These are phyloP conservation scores for Eimeria brunetti DNA, from an alignment of 169 alveolate genomes.

Conservation along the genomic window DNA sequence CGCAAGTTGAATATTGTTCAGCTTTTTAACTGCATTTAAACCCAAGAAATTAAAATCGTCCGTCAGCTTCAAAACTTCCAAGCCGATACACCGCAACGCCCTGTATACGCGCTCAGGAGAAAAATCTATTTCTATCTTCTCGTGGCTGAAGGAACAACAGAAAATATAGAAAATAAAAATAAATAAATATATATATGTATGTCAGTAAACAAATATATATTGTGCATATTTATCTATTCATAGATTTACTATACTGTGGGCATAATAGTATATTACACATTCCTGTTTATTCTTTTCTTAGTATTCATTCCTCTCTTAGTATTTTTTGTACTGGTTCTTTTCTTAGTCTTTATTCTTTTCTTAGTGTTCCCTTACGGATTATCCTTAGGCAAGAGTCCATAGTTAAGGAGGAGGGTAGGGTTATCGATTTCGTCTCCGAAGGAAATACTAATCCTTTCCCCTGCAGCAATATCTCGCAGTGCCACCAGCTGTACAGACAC, in stretches of 20 bases:
- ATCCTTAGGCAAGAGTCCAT: not conserved
- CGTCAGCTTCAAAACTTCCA: not conserved
- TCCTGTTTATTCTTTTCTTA: no score
- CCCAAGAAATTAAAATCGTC: conserved; percentile 8
- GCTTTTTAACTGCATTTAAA: not conserved
- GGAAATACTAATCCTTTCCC: not conserved
- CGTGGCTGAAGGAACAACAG: not conserved
- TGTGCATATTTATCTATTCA: not conserved
- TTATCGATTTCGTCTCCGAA: conserved; percentile 4
- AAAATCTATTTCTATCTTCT: not conserved
- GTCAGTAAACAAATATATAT: not conserved
- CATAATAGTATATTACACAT: no score
- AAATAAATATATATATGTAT: not conserved
- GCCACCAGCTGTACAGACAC: conserved; percentile 45
- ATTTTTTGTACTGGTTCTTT: no score
- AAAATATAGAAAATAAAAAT: not conserved
- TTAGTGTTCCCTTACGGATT: conserved; percentile 4
- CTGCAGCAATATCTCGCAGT: not conserved
- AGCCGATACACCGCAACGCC: not conserved
- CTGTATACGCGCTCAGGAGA: not conserved
- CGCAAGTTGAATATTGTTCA: not conserved
- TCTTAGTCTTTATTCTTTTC: not conserved
- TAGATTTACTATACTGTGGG: no score
- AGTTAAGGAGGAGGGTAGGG: conserved; percentile 13
- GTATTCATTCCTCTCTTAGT: no score